Base-by-base conservation (phyloP, 352 stramenopile species). In the Pythium periplocum region DNA sequence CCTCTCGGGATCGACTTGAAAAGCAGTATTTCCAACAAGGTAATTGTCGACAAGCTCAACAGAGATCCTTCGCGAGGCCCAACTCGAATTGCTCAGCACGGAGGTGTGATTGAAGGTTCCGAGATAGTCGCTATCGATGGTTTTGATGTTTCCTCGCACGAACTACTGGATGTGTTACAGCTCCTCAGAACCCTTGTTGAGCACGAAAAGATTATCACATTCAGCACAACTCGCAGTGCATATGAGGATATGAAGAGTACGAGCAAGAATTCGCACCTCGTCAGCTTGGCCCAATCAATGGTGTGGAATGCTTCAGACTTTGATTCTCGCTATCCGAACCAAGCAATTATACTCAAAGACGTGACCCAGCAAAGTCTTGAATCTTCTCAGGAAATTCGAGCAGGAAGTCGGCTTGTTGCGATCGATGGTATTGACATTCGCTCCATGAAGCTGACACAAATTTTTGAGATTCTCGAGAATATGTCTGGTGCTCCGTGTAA, bases 191-290 rank as follows among this genome's bases (percentile, higher is more conserved):
- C 56, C 10, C 55, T 87, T 8, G 51, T 57, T 11, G 43, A 31
- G 1, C 65, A 83, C 44, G 72, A 77, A 34, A 86, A 87, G 26
- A 53, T 71, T 7, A 82, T 87, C 43, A 78, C 77, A 0, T 87
- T 87, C 57, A 75, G 71, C 43, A 78, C 69, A 7, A 80, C 71
- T 0, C 30, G 46, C 4, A 54, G 49, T 0, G 70, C 63, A 17
- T 79, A 83, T 50, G 48, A 69, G 2, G 32, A 45, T 2, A 75
- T 83, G 68, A 33, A 75, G 2, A 69, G 60, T 31, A 32, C 50
- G 4, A 35, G 38, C 4, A 47, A 45, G 4, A 50, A 48, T 30
- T 32, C 34, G 4, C 8, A 34, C 2, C 39, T 64, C 1, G 36
- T 61, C 2, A 26, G 10, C 37, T 31, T 32, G 17, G 17, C 17